A percentile compares a stretch with the other conserved stretches of the same genome.
Evolutionary conservation across 78 protist genomes (phyloP).

Genomic region (Dictyostelium intermedium): DNA sequence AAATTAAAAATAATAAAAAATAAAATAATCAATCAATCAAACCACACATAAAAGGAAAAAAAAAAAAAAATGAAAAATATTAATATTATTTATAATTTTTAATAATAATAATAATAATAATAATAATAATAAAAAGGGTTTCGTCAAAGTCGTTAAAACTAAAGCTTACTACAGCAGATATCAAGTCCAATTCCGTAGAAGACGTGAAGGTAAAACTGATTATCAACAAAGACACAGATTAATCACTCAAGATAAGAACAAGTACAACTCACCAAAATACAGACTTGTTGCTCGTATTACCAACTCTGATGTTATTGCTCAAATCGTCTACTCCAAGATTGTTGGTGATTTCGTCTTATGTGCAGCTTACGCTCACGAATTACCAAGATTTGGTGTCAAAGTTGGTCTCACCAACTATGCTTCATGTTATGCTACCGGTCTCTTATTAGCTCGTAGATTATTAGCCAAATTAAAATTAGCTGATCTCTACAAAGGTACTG

Average conservation of each 20-base stretch:
- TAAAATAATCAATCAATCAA: too few relatives aligned
- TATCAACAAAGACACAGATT: conserved; percentile 96
- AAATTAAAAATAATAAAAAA: neutral
- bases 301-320: conserved; percentile 95
- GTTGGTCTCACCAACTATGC: conserved; percentile 98
- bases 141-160: conserved; percentile 96
- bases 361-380: conserved; percentile 97
- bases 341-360: conserved; percentile 93
- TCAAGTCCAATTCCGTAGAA: conserved; percentile 97
- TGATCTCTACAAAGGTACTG: conserved; percentile 89
- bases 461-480: conserved; percentile 92
- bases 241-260: conserved; percentile 97
- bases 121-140: conserved; percentile 70
- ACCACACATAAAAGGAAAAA: too few relatives aligned
- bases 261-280: conserved; percentile 98
- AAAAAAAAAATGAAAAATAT: neutral
- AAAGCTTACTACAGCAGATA: conserved; percentile 97
- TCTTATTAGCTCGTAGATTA: conserved; percentile 98
- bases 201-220: conserved; percentile 97
- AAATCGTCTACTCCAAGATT: conserved; percentile 94
- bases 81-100: neutral
- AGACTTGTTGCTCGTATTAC: conserved; percentile 98
- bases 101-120: too few relatives aligned
- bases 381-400: conserved; percentile 93
- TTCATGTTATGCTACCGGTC: conserved; percentile 98